phyloP scores from a whole-genome alignment of 2,329 filamentous ascomycete genomes.

The Xylaria polymorpha region DNA sequence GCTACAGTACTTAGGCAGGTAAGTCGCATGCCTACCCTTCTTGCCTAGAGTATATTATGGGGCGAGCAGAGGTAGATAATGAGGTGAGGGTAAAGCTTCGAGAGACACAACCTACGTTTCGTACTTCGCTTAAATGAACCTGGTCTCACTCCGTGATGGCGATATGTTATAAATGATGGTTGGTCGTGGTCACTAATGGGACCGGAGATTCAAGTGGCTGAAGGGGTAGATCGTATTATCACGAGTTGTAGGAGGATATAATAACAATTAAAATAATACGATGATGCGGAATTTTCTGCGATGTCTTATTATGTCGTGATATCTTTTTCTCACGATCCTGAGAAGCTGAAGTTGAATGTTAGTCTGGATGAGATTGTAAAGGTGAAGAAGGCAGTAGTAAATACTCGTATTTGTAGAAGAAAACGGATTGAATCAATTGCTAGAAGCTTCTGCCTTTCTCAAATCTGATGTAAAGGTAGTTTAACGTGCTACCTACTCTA shows the following conservation, averaged over 20 bases:
- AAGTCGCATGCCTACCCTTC: background rate
- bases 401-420: background rate
- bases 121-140: background rate
- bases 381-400: background rate
- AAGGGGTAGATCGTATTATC: background rate
- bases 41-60: background rate
- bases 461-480: background rate
- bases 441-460: background rate
- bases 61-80: background rate
- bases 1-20: background rate
- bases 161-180: background rate
- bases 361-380: background rate
- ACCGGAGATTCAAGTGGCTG: background rate
- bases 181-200: background rate
- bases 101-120: background rate
- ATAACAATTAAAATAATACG: background rate
- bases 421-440: no score
- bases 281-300: background rate
- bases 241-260: background rate
- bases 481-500: no score
- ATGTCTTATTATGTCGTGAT: background rate
- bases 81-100: background rate
- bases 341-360: background rate
- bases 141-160: background rate
- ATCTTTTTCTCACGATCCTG: background rate